Evolutionary conservation across 352 stramenopile species (phyloP), one percentile per base, ranked within the genome.

Genomic region (Pilasporangium apinafurcum): DNA sequence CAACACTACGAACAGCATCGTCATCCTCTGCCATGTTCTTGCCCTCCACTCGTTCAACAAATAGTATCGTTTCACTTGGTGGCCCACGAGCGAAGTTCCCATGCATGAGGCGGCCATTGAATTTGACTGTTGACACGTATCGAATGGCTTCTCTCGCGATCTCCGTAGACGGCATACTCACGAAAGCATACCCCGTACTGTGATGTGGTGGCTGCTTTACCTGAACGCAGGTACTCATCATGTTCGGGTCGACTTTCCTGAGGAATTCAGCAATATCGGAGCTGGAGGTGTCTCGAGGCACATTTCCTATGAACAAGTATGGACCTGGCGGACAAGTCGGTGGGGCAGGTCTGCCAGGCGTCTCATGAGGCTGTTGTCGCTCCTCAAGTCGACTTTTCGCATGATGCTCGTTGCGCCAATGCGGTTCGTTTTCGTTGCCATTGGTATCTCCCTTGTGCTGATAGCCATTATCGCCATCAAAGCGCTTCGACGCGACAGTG

Each of bases 61-160:
- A 91, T 22, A 73, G 28, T 30, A 91, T 28, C 22, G 71, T 86
- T 6, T 72, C 46, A 30, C 81, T 81, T 21, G 76, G 63, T 2
- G 76, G 79, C 0, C 75, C 79, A 39, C 76, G 75, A 26, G 79
- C 79, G 49, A 85, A 91, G 52, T 86, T 81, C 3, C 60, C 71
- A 17, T 81, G 69, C 24, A 91, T 50, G 9, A 48, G 43, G 0
- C 61, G 61, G 4, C 62, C 64, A 9, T 53, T 54, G 6, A 70
- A 78, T 36, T 74, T 68, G 31, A 61, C 63, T 3, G 33, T 48
- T 5, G 45, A 51, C 16, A 78, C 56, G 34, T 59, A 84, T 17
- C 59, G 58, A 25, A 91, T 86, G 5, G 67, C 65, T 38, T 83
- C 57, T 6, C 65, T 58, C 5, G 79, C 70, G 33, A 70, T 52